Base-by-base conservation (phyloP, 164 flowering plant genomes). In the Magnolia changhungtana region DNA sequence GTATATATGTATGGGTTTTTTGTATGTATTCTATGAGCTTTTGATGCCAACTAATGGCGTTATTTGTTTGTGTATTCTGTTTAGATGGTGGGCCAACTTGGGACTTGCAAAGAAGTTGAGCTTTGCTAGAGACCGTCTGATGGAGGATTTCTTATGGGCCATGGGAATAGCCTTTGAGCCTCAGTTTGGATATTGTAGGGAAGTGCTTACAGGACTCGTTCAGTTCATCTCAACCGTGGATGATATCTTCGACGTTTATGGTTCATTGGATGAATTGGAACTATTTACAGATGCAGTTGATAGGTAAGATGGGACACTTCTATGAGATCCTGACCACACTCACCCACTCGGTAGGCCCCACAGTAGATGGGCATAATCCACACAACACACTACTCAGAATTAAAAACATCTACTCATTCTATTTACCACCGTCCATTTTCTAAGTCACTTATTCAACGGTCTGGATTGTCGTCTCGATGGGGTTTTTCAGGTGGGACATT, bases 71-170 rank as follows among this genome's bases (percentile, higher is more conserved):
- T 37, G 45, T 37, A 4, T 37, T 7, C 8, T 55, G 8, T 68
- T 24, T 72, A 87, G 90, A 79, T 88, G 90, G 90, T 88, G 90
- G 90, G 80, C 55, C n/a, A 72, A 78, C 67, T 71, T 80, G 59
- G 85, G 82, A 14, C 61, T 79, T 0, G 74, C 80, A 1, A 19
- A 67, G 19, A 74, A 76, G 7, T 65, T 85, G 75, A 70, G 68
- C 72, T 88, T 86, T 63, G 55, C 75, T 21, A 72, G 75, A 72
- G 75, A 72, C 59, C 66, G 75, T 10, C 37, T 74, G 29, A 13
- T 50, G 7, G 76, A 74, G 20, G 63, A 51, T 18, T 74, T 74
- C 51, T 2, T 31, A 50, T 64, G 69, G 69, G 69, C 52, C 24
- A 4, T 63, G 16, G 70, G 29, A 8, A 74, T 63, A 7, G 8